These are phyloP conservation scores for Tremella yokohamensis DNA, from an alignment of 768 basidiomycete species.

Conservation along the genomic window DNA sequence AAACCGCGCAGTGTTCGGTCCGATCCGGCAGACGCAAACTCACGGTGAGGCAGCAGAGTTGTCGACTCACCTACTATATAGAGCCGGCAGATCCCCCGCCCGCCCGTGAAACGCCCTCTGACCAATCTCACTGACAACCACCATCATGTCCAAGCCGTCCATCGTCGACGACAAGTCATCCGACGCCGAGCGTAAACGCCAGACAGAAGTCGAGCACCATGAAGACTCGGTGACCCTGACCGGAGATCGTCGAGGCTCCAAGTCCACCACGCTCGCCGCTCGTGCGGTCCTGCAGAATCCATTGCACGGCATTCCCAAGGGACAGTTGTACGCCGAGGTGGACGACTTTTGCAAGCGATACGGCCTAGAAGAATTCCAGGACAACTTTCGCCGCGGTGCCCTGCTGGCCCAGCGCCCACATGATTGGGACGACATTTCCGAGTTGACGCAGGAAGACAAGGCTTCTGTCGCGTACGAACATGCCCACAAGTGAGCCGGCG, in stretches of 20 bases:
- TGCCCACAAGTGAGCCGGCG: conserved; percentile 47
- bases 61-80: no score
- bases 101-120: no score
- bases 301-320: conserved; percentile 29
- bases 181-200: no score
- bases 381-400: conserved; percentile 24
- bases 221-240: neutral
- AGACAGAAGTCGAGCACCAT: no score
- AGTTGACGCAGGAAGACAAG: conserved; percentile 43
- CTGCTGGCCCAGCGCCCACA: conserved; percentile 28
- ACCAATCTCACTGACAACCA: no score
- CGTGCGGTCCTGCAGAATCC: conserved; percentile 27
- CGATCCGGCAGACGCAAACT: no score
- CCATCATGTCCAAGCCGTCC: no score
- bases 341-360: conserved; percentile 16
- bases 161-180: no score
- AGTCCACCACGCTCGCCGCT: conserved; percentile 6
- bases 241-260: neutral
- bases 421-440: conserved; percentile 21
- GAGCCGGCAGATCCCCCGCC: no score
- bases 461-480: conserved; percentile 36
- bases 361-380: conserved; percentile 18
- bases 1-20: no score
- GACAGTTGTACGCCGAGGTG: conserved; percentile 20
- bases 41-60: no score